Evolutionary conservation across 192 early-diverging fungal genomes (phyloP), one percentile per base, ranked within the genome.

Genomic region (Borealophlyctis nickersoniae): DNA sequence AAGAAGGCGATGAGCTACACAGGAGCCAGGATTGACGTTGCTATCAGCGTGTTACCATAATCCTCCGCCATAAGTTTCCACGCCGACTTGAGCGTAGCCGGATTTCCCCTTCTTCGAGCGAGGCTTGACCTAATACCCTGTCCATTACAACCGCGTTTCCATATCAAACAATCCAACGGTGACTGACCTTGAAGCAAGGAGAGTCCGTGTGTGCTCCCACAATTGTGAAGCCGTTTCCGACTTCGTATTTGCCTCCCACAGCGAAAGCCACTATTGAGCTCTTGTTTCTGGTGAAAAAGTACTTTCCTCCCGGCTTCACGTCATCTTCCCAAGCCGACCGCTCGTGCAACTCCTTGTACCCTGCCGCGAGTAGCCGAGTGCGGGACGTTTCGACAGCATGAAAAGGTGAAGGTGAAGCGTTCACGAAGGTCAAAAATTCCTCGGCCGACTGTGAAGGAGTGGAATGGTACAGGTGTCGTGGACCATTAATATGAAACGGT

Each of bases 161-260:
- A 19, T 19, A 13, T 7, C 7, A 19, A 45, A 19, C 9, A 19
- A 45, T 13, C 9, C 39, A 45, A 19, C 7, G 19, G 39, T 24
- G 19, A 33, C 56, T 49, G 65, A 90, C 87, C 82, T 94, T 99
- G 57, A 97, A 78, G 75, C 95, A 97, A 24, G 96, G 97, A 22
- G 92, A 94, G 73, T 99, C 97, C 23, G 94, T 94, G 73, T 99
- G 97, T 2, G 97, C 95, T 33, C 90, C 97, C 49, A 97, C 81
- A 34, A 95, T 90, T 23, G 91, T 87, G 60, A 96, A 85, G 9
- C 94, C 93, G 56, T 92, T 92, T 13, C 74, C 73, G 49, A 56
- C 63, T 11, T 58, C 54, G 65, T 76, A 78, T 16, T 58, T 60
- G 0, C 92, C 91, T 60, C 96, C 96, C 31, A 98, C 89, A 14